phyloP scores from a whole-genome alignment of 805 yeast genomes.

The Yarrowia sp. region DNA sequence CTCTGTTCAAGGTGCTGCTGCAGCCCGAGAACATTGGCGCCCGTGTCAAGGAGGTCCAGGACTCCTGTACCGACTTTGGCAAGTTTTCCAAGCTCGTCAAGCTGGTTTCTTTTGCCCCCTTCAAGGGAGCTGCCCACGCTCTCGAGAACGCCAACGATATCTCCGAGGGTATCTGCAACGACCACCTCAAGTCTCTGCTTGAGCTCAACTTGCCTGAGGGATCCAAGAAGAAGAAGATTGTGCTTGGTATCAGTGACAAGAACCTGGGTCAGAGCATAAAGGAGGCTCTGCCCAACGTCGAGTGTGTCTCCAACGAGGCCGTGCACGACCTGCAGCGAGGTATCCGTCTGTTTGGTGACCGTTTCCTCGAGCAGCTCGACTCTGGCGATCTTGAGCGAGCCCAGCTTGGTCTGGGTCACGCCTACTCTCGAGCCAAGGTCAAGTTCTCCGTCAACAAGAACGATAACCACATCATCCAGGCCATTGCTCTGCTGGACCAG shows the following conservation, averaged over 20 bases:
- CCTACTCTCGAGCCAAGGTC: conserved; percentile 97
- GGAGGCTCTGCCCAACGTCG: conserved; percentile 83
- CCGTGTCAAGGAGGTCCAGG: conserved; percentile 89
- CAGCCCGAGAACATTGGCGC: conserved; percentile 95
- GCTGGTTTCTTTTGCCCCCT: conserved; percentile 93
- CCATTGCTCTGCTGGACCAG: conserved; percentile 94
- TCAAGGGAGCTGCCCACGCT: conserved; percentile 99
- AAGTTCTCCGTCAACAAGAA: conserved; percentile 98
- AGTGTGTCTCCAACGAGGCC: conserved; percentile 85
- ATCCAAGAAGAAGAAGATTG: conserved; percentile 61
- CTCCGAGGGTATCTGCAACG: conserved; percentile 94
- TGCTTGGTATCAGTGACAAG: conserved; percentile 90
- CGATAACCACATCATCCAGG: conserved; percentile 98
- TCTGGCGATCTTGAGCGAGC: conserved; percentile 97
- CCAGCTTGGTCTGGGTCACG: conserved; percentile 97
- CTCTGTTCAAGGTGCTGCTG: conserved; percentile 86
- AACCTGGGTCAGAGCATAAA: conserved; percentile 96
- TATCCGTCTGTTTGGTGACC: conserved; percentile 83
- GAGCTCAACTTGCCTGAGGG: conserved; percentile 88
- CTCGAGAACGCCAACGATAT: conserved; percentile 97
- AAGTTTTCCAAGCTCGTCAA: conserved; percentile 90
- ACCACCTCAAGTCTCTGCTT: conserved; percentile 81
- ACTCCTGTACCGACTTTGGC: conserved; percentile 78
- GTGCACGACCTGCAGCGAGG: conserved; percentile 96
- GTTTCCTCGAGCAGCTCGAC: conserved; percentile 85